Base-by-base conservation (phyloP, 345 rosid genomes). In the Dipteronia dyeriana region DNA sequence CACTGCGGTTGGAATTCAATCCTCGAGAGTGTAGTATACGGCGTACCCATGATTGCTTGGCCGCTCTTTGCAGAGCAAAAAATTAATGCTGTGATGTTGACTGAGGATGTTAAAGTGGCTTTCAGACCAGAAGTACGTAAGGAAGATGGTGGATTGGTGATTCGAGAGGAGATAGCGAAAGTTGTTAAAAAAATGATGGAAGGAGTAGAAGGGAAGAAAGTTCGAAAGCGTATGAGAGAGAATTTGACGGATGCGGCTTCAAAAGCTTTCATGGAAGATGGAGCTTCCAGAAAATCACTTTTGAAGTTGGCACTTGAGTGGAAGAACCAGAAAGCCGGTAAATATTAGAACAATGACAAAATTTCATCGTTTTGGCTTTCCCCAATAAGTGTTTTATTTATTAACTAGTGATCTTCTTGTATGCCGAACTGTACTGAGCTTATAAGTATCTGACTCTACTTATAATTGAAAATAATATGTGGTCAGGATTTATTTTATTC, bases 51-150 rank as follows among this genome's bases (percentile, higher is more conserved):
- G 9, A 81, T 81, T 39, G 85, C 80, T 1, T 84, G 87, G 87
- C 87, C 85, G 9, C 85, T 82, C 3, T 82, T 59, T 29, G 87
- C 87, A 0, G 87, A 84, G 72, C 85, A 84, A 62, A 84, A 76
- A 45, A 79, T 81, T 83, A 84, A 84, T 16, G 84, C 87, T 2
- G 65, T 54, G 16, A 70, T 79, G 79, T 19, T 84, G 54, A 63
- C 53, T 0, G 66, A 70, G 59, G 84, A 73, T 25, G 45, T 77
- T 7, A 70, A 45, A 45, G 49, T 45, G 49, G 49, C 49, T 1
- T 45, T 45, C 14, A 9, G 13, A 45, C 49, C 49, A 45, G 11
- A 45, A 34, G 38, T 34, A 45, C 49, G 2, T 11, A 45, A 45
- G 8, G 81, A 59, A 74, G 70, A 70, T 22, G 73, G 66, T 22